These are phyloP conservation scores for Purshia tridentata DNA, from an alignment of 306 rosid genomes.

Conservation along the genomic window DNA sequence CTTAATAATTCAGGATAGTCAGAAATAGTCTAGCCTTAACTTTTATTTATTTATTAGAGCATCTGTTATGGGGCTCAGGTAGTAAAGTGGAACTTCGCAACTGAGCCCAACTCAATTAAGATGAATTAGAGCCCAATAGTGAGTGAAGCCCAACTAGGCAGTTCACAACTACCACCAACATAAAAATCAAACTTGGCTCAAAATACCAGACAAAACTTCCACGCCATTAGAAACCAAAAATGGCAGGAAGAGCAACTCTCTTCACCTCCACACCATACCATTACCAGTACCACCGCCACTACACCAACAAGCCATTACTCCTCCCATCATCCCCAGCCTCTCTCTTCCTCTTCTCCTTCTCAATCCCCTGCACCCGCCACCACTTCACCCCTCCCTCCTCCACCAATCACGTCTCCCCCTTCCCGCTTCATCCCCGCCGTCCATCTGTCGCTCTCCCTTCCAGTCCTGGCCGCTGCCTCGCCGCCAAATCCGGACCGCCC, in stretches of 20 bases:
- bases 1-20: too few relatives aligned
- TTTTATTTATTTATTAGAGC: too few relatives aligned
- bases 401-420: slow-evolving; percentile 15
- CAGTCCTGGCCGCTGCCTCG: slow-evolving; percentile 40
- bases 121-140: background rate
- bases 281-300: background rate
- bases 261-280: slow-evolving; percentile 13
- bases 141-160: background rate
- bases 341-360: slow-evolving; percentile 15
- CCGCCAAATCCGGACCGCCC: slow-evolving; percentile 36
- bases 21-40: too few relatives aligned
- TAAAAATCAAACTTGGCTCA: background rate
- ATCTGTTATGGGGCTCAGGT: too few relatives aligned
- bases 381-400: slow-evolving; percentile 1
- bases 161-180: background rate
- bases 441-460: slow-evolving; percentile 26
- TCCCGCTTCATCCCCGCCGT: slow-evolving; percentile 31
- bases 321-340: slow-evolving; percentile 2
- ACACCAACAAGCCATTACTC: background rate
- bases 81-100: too few relatives aligned
- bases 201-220: background rate
- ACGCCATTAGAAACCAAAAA: slow-evolving; percentile 20
- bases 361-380: slow-evolving; percentile 13
- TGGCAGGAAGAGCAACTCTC: slow-evolving; percentile 33
- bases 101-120: background rate